Evolutionary conservation across 2,329 filamentous ascomycete genomes (phyloP).

Genomic region (Ophiosphaerella narmari): DNA sequence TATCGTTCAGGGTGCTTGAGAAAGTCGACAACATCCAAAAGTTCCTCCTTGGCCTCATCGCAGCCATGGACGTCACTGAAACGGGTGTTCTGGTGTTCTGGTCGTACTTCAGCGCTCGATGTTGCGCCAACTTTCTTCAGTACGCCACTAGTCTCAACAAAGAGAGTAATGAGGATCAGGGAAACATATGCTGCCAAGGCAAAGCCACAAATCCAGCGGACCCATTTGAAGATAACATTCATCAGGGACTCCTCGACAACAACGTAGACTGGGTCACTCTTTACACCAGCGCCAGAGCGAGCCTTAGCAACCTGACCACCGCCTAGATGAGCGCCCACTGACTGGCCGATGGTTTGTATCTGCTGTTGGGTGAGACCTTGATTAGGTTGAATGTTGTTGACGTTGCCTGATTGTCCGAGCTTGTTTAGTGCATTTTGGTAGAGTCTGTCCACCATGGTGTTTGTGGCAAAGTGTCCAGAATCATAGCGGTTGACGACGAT

Average conservation of each 20-base stretch:
- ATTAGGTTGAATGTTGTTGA: constrained; percentile 21
- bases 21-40: constrained; percentile 96
- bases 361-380: constrained; percentile 61
- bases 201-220: constrained; percentile 83
- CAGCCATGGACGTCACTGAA: constrained; percentile 96
- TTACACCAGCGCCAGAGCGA: constrained; percentile 68
- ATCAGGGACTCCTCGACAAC: constrained; percentile 90
- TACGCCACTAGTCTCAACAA: constrained; percentile 79
- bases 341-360: constrained; percentile 79
- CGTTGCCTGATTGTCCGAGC: constrained; percentile 55
- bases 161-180: constrained; percentile 76
- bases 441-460: constrained; percentile 73
- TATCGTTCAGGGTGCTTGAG: constrained; percentile 92
- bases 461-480: constrained; percentile 82
- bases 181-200: constrained; percentile 77
- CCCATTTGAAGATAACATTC: constrained; percentile 82
- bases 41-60: constrained; percentile 96
- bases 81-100: constrained; percentile 87
- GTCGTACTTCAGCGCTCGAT: constrained; percentile 82
- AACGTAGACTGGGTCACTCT: constrained; percentile 88
- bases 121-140: constrained; percentile 76
- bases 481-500: constrained; percentile 91
- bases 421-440: constrained; percentile 76
- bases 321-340: constrained; percentile 72
- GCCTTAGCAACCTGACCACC: constrained; percentile 68